Conservation (phyloP, 257 asterid species). For the Fraxinus anomala region DNA sequence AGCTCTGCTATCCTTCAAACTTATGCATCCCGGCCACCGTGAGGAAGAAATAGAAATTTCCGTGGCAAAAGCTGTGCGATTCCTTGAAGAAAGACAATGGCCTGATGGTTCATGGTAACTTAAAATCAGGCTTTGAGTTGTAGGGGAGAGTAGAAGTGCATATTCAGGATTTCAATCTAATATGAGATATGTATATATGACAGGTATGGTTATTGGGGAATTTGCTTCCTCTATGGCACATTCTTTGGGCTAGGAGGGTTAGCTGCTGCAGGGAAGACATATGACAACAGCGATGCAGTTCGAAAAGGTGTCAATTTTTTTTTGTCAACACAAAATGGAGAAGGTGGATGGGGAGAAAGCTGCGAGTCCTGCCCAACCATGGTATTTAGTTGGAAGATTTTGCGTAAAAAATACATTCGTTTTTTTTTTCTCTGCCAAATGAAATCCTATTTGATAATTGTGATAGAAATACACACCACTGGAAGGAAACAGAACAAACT, state of each 20-base stretch:
- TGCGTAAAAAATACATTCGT: too few species aligned
- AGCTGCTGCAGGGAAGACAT: constrained; percentile 56
- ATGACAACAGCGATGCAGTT: constrained; percentile 49
- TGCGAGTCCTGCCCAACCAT: constrained; percentile 71
- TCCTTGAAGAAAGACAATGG: constrained; percentile 60
- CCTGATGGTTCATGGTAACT: constrained; percentile 76
- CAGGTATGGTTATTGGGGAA: constrained; percentile 85
- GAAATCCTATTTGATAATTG: constrained; percentile 1
- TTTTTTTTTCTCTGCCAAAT: too few species aligned
- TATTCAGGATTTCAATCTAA: not conserved
- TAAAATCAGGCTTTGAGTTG: not conserved
- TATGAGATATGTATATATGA: too few species aligned
- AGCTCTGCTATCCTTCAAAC: constrained; percentile 55
- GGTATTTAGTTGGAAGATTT: constrained; percentile 33
- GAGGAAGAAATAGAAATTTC: constrained; percentile 62
- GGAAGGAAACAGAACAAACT: constrained; percentile 70
- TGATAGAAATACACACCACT: constrained; percentile 71
- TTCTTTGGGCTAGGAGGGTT: constrained; percentile 57
- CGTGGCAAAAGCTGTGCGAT: constrained; percentile 44
- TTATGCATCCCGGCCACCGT: constrained; percentile 63
- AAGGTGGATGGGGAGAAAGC: constrained; percentile 92
- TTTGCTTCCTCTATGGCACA: constrained; percentile 74
- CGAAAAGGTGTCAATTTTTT: constrained; percentile 56
- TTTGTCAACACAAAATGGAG: constrained; percentile 59
- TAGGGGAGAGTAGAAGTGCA: not conserved